phyloP scores from a whole-genome alignment of 2,329 filamentous ascomycete species.

The Trichoderma breve region DNA sequence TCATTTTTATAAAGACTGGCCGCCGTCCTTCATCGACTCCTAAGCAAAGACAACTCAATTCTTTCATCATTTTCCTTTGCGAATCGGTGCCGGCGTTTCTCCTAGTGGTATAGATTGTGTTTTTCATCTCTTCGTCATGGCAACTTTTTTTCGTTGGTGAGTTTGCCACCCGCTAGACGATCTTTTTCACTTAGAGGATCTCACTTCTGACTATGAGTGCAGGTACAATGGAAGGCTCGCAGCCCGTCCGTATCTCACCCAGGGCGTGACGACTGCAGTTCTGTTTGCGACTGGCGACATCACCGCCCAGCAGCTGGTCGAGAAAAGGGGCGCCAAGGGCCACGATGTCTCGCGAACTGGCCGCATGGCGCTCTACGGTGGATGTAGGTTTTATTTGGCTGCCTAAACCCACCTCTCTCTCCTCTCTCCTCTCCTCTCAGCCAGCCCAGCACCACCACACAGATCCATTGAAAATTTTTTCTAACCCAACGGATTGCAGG shows the following conservation, averaged over 20 bases:
- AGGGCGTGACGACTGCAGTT: conserved; percentile 84
- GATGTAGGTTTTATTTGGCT: conserved; percentile 51
- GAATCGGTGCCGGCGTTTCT: conserved; percentile 1
- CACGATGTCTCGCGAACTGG: conserved; percentile 72
- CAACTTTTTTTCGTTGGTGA: conserved; percentile 18
- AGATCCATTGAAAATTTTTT: not conserved
- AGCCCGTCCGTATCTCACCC: conserved; percentile 80
- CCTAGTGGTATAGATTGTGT: conserved; percentile 1
- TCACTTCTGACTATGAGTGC: conserved; percentile 22
- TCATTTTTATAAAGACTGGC: conserved; percentile 1
- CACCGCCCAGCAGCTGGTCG: conserved; percentile 86
- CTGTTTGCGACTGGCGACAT: conserved; percentile 91
- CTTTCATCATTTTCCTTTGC: not conserved
- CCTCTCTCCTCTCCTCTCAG: not conserved
- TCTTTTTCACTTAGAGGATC: not conserved
- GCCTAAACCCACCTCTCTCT: not conserved
- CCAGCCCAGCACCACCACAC: not conserved
- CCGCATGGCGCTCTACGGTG: conserved; percentile 79
- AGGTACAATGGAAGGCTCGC: conserved; percentile 88
- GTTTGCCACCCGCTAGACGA: conserved; percentile 3
- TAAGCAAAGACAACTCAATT: not conserved
- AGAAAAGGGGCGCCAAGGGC: conserved; percentile 71
- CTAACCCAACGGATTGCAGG: conserved; percentile 40
- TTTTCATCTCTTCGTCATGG: conserved; percentile 5
- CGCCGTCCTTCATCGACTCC: not conserved